Percentiles rank a stretch among this genome's conserved stretches.
Conservation (phyloP, 768 basidiomycete species). For the Astraeus odoratus region DNA sequence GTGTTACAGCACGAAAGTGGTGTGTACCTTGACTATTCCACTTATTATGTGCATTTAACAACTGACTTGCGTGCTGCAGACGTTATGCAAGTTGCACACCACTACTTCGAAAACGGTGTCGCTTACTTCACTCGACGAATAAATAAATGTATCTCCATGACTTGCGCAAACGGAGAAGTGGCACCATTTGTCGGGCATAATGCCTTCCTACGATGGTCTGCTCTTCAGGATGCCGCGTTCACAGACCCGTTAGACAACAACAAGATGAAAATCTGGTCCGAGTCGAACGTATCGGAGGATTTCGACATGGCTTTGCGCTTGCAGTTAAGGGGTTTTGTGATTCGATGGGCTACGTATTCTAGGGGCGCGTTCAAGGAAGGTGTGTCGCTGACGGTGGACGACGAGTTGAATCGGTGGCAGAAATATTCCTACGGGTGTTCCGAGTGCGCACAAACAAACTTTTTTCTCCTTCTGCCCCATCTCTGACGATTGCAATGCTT, state of each 20-base stretch:
- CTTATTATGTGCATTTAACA: background rate
- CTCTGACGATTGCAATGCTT: slow-evolving; percentile 44
- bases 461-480: slow-evolving; percentile 1
- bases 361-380: slow-evolving; percentile 87
- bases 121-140: slow-evolving; percentile 84
- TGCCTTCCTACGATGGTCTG: slow-evolving; percentile 85
- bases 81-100: slow-evolving; percentile 85
- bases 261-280: slow-evolving; percentile 73
- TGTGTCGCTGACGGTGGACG: slow-evolving; percentile 82
- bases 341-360: slow-evolving; percentile 81
- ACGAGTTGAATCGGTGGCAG: slow-evolving; percentile 90
- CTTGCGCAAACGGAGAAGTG: slow-evolving; percentile 74
- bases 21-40: slow-evolving; percentile 26
- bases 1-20: slow-evolving; percentile 90
- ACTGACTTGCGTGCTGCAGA: slow-evolving; percentile 31
- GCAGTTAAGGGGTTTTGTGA: slow-evolving; percentile 63
- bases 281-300: slow-evolving; percentile 63
- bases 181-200: slow-evolving; percentile 81
- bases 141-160: slow-evolving; percentile 77
- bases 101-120: slow-evolving; percentile 89
- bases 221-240: slow-evolving; percentile 80
- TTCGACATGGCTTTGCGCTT: slow-evolving; percentile 58
- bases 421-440: slow-evolving; percentile 71
- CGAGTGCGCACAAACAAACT: slow-evolving; percentile 35
- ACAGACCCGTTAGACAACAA: slow-evolving; percentile 44